Percentiles rank a stretch among this genome's conserved stretches.
Evolutionary conservation across 2,329 filamentous ascomycete species (phyloP).

Genomic region (Ceratocystis colombiana): DNA sequence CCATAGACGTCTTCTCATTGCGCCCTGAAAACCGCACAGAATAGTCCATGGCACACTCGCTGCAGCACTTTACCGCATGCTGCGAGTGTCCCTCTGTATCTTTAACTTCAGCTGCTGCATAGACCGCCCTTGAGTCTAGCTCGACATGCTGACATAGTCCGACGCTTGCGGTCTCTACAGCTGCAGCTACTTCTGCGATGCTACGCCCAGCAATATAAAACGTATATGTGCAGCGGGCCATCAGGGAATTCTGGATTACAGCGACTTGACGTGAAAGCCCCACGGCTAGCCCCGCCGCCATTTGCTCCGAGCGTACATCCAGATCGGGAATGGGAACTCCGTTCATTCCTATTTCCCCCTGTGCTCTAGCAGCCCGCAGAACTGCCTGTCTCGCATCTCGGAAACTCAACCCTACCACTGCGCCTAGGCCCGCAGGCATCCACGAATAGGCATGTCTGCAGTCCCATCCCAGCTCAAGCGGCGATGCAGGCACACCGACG

Average conservation of each 20-base stretch:
- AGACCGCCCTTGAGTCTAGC: background rate
- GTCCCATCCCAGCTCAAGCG: slow-evolving; percentile 22
- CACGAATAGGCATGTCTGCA: slow-evolving; percentile 22
- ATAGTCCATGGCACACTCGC: slow-evolving; percentile 16
- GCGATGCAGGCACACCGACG: slow-evolving; percentile 18
- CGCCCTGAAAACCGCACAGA: background rate
- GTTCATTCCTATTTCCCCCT: background rate
- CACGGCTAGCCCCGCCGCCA: no score
- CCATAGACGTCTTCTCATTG: background rate
- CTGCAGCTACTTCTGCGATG: background rate
- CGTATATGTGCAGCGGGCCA: background rate
- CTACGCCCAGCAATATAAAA: background rate
- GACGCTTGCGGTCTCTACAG: background rate
- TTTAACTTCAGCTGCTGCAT: background rate
- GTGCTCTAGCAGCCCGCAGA: background rate
- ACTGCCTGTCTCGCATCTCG: slow-evolving; percentile 19
- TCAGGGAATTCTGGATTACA: background rate
- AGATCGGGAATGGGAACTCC: no score
- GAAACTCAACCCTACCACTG: slow-evolving; percentile 17
- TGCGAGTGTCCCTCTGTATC: background rate
- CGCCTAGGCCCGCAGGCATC: slow-evolving; percentile 13
- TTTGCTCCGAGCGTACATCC: no score
- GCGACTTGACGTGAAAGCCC: background rate
- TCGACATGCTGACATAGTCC: slow-evolving; percentile 17
- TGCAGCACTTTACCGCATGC: background rate